Base-by-base conservation (phyloP, 2,329 filamentous ascomycete genomes). In the Calonectria pseudoreteaudii region DNA sequence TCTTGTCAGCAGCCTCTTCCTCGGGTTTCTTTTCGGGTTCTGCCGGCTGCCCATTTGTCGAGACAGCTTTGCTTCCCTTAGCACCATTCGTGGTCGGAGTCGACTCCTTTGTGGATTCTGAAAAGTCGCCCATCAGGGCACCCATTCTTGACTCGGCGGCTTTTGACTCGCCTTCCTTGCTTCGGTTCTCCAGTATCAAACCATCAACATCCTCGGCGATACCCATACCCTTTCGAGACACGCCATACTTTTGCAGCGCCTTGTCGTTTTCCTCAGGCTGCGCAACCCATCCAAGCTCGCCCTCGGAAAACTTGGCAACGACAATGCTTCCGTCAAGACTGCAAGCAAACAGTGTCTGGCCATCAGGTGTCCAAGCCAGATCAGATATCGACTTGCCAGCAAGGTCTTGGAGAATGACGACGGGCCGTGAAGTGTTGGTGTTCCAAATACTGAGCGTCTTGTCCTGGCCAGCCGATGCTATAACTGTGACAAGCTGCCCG, bases 381-480 rank as follows among this genome's bases (percentile, higher is more conserved):
- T 99, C 97, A 1, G 95, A 97, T 77, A 99, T 96, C 0, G 97
- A 94, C 83, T 99, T 99, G 52, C 92, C 92, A 23, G 95, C 93
- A 73, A 99, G 85, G 80, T 98, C 96, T 82, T 98, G 95, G 13
- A 95, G 90, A 67, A 98, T 95, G 26, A 98, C 93, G 26, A 98
- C 93, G 0, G 97, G 97, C 28, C 97, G 89, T 0, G 97, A 96
- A 30, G 95, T 98, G 81, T 95, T 98, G 1, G 97, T 99, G 80
- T 98, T 98, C 97, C 97, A 99, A 47, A 99, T 93, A 81, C 95
- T 98, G 52, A 99, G 86, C 3, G 96, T 97, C 85, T 98, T 98
- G 83, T 99, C 97, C 81, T 98, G 97, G 4, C 97, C 97, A 8
- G 96, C 97, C 75, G 96, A 98, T 11, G 97, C 97, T 79, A 99